Base-by-base conservation (phyloP, 2,329 filamentous ascomycete species). In the Fusarium falciforme region DNA sequence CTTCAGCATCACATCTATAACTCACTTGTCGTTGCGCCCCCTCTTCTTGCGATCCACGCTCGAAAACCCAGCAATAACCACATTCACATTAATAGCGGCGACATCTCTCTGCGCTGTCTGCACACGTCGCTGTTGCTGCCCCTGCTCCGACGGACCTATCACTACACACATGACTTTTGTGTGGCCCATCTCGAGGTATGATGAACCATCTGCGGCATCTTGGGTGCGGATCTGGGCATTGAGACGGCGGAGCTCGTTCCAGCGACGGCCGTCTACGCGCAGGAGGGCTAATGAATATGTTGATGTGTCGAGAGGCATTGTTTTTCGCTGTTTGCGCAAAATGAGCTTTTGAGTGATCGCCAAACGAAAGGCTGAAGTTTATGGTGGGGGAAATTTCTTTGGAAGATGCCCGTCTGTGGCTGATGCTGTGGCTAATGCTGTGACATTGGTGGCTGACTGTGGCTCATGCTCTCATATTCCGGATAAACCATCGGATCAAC, bases 121-220 rank as follows among this genome's bases (percentile, higher is more conserved):
- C 84, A 59, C 89, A 33, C 76, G 80, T 1, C 80, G 76, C 61
- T 77, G 77, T 33, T 80, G 79, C 70, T 78, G 76, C 70, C 83
- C 83, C 62, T 85, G 84, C 83, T 99, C 96, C 40, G 90, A 91
- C 0, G 96, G 96, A 0, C 96, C 96, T 2, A 92, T 91, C 57
- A 99, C 92, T 27, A 95, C 94, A 84, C 96, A 98, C 84, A 98
- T 94, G 77, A 99, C 93, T 81, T 98, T 96, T 25, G 96, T 99
- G 84, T 98, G 97, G 78, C 96, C 96, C 92, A 97, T 97, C 82
- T 98, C 94, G 68, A 98, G 91, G 84, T 98, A 98, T 71, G 93
- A 94, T 52, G 94, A 97, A 38, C 96, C 96, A 78, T 98, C 96
- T 64, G 95, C 95, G 59, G 95, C 93, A 70, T 95, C 93, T 83